phyloP scores from a whole-genome alignment of 306 rosid genomes.

The Cucumis hystrix region DNA sequence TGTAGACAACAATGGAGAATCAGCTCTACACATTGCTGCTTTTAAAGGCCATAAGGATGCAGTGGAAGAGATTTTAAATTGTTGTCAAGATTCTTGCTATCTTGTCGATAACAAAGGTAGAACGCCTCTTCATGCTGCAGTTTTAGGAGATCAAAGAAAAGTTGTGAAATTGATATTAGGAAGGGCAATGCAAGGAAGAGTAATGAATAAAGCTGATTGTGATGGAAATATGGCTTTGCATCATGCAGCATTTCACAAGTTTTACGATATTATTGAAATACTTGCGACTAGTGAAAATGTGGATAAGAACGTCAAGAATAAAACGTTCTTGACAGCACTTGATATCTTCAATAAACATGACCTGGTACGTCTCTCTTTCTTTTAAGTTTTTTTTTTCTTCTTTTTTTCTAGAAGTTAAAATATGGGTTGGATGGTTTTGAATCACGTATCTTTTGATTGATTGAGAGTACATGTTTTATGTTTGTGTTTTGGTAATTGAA shows the following conservation, averaged over 20 bases:
- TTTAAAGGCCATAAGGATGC: neutral
- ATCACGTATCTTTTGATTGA: too few species aligned
- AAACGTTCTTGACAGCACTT: neutral
- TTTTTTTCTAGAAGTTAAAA: too few species aligned
- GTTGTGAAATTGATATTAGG: neutral
- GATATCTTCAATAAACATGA: neutral
- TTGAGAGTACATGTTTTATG: too few species aligned
- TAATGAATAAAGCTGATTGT: neutral
- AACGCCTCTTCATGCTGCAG: neutral
- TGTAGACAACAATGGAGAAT: neutral
- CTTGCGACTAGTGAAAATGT: neutral
- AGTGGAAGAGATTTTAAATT: neutral
- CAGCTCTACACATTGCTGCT: conserved; percentile 3
- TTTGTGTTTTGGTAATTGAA: too few species aligned
- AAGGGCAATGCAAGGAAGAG: neutral
- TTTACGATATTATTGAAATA: neutral
- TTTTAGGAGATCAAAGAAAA: neutral
- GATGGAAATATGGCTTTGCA: conserved; percentile 1
- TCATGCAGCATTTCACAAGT: neutral
- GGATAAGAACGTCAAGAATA: neutral
- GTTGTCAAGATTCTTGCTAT: neutral
- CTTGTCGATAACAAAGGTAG: neutral
- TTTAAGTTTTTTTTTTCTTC: too few species aligned
- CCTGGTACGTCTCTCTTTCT: neutral
- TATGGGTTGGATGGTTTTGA: too few species aligned